Percentiles rank a stretch among this genome's conserved stretches.
These are phyloP conservation scores for Chimonanthus praecox DNA, from an alignment of 164 flowering plant species.

Conservation along the genomic window DNA sequence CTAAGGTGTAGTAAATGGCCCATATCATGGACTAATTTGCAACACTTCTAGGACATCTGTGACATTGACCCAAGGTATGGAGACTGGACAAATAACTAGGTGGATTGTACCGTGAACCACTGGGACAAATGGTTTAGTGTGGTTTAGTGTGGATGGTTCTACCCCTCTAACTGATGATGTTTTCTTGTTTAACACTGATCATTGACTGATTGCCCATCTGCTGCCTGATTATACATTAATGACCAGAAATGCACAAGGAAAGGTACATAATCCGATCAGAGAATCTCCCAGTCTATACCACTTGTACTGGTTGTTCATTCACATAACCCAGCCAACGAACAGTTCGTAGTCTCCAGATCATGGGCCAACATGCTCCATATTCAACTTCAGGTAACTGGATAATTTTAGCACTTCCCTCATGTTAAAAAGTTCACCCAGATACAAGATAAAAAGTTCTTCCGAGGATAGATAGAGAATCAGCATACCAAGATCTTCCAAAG, in stretches of 20 bases:
- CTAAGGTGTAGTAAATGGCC: too few species aligned
- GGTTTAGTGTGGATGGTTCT: too few species aligned
- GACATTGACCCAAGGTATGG: too few species aligned
- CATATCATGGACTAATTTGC: too few species aligned
- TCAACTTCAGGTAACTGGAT: neutral
- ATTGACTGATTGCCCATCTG: neutral
- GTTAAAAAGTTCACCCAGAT: neutral
- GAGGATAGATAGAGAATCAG: neutral
- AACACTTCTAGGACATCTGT: too few species aligned
- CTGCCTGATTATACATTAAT: neutral
- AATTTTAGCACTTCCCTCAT: neutral
- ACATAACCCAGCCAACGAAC: neutral
- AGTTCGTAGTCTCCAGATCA: neutral
- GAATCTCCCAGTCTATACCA: neutral
- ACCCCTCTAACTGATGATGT: too few species aligned
- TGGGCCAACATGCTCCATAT: neutral
- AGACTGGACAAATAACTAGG: too few species aligned
- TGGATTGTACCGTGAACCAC: too few species aligned
- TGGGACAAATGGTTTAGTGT: too few species aligned
- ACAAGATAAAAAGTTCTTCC: neutral
- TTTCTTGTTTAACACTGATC: too few species aligned
- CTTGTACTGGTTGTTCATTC: neutral
- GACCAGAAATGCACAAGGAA: neutral
- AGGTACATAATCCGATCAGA: neutral
- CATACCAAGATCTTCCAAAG: constrained; percentile 83